Conservation (phyloP, 2,329 filamentous ascomycete genomes). For the Fusarium piperis region DNA sequence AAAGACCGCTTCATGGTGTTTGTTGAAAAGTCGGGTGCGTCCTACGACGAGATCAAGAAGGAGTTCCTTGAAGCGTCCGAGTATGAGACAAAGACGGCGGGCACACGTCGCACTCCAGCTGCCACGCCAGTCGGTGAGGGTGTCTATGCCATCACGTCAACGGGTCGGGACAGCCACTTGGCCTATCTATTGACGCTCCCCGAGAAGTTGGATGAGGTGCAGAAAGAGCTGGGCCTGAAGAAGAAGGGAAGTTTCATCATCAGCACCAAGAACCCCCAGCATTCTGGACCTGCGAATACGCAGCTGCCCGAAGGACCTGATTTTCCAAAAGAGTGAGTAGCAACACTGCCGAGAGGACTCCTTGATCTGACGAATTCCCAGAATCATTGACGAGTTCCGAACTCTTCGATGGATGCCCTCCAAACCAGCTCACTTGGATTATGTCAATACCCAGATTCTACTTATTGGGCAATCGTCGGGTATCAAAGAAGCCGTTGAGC, state of each 20-base stretch:
- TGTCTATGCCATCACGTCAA: constrained; percentile 82
- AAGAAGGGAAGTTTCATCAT: constrained; percentile 80
- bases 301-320: constrained; percentile 72
- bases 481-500: constrained; percentile 64
- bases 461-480: constrained; percentile 77
- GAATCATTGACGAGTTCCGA: constrained; percentile 76
- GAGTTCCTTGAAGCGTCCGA: constrained; percentile 73
- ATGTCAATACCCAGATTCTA: constrained; percentile 78
- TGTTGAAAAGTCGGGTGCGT: constrained; percentile 77
- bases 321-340: constrained; percentile 73
- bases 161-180: constrained; percentile 77
- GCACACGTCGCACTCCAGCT: constrained; percentile 73
- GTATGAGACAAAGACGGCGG: constrained; percentile 80
- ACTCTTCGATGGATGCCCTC: constrained; percentile 79
- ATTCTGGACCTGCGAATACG: constrained; percentile 70
- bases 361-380: constrained; percentile 41
- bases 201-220: constrained; percentile 73
- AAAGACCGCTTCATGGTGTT: constrained; percentile 82
- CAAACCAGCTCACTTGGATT: constrained; percentile 78
- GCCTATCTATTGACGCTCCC: constrained; percentile 84
- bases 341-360: background rate
- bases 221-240: constrained; percentile 77
- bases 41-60: constrained; percentile 76
- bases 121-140: constrained; percentile 84
- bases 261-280: constrained; percentile 82